Evolutionary conservation across 331 rosid species (phyloP), one percentile per base, ranked within the genome.

Genomic region (Malus hybrid): DNA sequence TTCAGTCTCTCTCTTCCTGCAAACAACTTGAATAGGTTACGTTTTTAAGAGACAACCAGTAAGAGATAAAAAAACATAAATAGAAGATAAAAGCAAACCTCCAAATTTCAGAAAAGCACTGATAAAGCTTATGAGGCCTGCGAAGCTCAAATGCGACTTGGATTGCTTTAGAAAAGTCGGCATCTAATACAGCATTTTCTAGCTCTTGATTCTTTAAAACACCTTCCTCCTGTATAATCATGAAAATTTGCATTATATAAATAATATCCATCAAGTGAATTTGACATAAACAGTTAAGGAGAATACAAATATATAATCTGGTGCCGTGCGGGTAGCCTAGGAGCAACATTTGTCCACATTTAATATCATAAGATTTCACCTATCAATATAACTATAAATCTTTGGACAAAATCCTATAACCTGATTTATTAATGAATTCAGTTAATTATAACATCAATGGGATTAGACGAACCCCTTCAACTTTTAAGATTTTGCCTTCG

Each of bases 201-300:
- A 94, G 90, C 73, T 92, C 99, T 81, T 94, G 99, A 52, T 89
- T 96, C 85, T 87, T 94, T 86, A 94, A 72, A 83, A 92, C 97
- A 53, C 88, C 88, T 80, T 90, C 96, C 78, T 89, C 97, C 99
- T 94, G 89, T 82, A 85, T 82, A 79, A 75, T 77, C 72, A 79
- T 55, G 46, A 74, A 22, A 14, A 50, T 22, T 64, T 39, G 16
- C 24, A 50, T 32, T 10, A 15, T 50, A 42, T 42, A 11, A 42
- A 30, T 18, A 8, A 73, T 5, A 29, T 19, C 28, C 15, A 42
- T 65, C 6, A n/a, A 20, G 4, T 6, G 16, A 13, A 10, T 22
- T 56, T 44, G 39, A 20, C 2, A 18, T 50, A 16, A 50, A 2
- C 7, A 15, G 56, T 2, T 16, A 50, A 50, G 3, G n/a, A 16